Evolutionary conservation across 2,329 filamentous ascomycete species (phyloP).

Genomic region (Conoideocrella luteorostrata): DNA sequence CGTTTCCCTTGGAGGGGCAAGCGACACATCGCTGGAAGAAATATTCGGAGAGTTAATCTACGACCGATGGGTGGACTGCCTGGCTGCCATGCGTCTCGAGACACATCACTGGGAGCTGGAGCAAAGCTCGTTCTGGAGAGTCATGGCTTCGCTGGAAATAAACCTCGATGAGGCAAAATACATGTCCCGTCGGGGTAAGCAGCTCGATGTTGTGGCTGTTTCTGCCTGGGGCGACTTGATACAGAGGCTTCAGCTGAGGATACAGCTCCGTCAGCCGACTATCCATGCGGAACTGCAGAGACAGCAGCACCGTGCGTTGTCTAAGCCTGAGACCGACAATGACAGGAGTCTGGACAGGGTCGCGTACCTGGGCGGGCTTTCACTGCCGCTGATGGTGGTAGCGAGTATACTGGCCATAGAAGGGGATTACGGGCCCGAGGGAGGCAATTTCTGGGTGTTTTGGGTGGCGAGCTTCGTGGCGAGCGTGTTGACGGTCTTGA

Average conservation of each 20-base stretch:
- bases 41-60: constrained; percentile 19
- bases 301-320: not conserved
- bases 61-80: constrained; percentile 18
- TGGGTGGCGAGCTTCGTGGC: constrained; percentile 38
- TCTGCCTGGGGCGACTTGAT: not conserved
- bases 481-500: constrained; percentile 29
- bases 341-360: constrained; percentile 39
- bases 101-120: not conserved
- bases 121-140: not conserved
- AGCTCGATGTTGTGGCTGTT: not conserved
- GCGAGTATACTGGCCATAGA: constrained; percentile 42
- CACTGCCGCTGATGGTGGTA: constrained; percentile 42
- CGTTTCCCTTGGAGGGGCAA: constrained; percentile 2
- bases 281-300: not conserved
- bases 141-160: constrained; percentile 17
- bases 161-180: constrained; percentile 6
- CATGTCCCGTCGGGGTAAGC: not conserved
- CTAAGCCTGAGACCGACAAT: constrained; percentile 22
- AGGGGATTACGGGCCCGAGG: constrained; percentile 36
- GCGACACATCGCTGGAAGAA: constrained; percentile 4
- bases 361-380: constrained; percentile 41
- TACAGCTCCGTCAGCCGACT: not conserved
- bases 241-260: not conserved
- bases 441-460: constrained; percentile 39
- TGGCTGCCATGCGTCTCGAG: constrained; percentile 5